Evolutionary conservation across 768 basidiomycete species (phyloP).

Genomic region (Amanita rubescens): DNA sequence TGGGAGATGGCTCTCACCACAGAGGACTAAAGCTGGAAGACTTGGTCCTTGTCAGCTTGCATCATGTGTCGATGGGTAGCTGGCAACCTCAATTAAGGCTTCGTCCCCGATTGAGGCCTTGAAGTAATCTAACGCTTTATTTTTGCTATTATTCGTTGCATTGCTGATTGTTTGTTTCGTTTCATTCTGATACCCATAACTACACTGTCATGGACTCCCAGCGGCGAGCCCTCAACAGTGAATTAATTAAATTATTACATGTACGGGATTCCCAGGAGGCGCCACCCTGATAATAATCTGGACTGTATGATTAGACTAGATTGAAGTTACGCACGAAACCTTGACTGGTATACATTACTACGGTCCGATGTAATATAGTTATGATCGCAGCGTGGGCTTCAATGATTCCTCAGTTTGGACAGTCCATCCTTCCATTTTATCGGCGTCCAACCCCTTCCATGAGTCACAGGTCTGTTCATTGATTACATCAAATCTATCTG

Average conservation of each 20-base stretch:
- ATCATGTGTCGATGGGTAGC: conserved; percentile 76
- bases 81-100: conserved; percentile 71
- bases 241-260: neutral
- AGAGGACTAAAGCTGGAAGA: conserved; percentile 53
- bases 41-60: conserved; percentile 67
- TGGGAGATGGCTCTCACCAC: conserved; percentile 39
- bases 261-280: neutral
- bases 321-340: neutral
- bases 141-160: neutral
- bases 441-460: conserved; percentile 51
- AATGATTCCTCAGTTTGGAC: conserved; percentile 38
- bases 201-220: neutral
- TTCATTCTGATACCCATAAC: neutral
- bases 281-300: neutral
- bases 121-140: neutral
- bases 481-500: neutral
- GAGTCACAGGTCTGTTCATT: conserved; percentile 34
- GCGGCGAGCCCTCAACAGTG: neutral
- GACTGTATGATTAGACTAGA: neutral
- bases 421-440: conserved; percentile 57
- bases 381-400: conserved; percentile 24
- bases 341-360: neutral
- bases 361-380: conserved; percentile 1
- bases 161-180: neutral
- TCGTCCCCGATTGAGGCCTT: conserved; percentile 16